Base-by-base conservation (phyloP, 202 grass and related monocot genomes). In the Cymbopogon flexuosus region DNA sequence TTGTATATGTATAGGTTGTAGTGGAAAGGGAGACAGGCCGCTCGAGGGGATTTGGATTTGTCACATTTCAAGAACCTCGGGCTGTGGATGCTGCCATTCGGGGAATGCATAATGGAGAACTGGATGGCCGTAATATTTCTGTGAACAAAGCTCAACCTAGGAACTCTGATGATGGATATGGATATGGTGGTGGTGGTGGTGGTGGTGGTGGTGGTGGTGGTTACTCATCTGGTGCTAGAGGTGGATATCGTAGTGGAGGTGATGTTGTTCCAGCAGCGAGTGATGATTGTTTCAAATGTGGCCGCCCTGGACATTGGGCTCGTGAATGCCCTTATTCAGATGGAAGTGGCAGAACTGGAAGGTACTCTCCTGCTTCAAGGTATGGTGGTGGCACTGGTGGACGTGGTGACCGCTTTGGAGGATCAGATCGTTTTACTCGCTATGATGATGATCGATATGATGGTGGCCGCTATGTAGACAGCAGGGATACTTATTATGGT, bases 251-350 rank as follows among this genome's bases (percentile, higher is more conserved):
- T 0, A 72, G 79, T 70, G 79, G 74, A 75, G 62, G 40, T 75
- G 88, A 83, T 36, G 40, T 10, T 10, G 83, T 79, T 70, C 68
- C 83, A 1, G 30, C 83, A 46, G 88, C 79, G 2, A 84, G 73
- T 72, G 89, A 94, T 66, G 95, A 98, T 60, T 99, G 96, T 87
- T 99, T 95, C 47, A 99, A 96, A 77, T 99, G 96, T 88, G 96
- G 96, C 51, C 90, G 89, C 7, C 8, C 85, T 72, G 96, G 96
- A 62, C 96, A 99, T 34, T 99, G 96, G 96, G 96, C 96, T 70
- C 96, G 96, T 86, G 96, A 99, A 62, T 99, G 96, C 14, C 92
- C 88, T 54, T 87, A 91, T 57, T 78, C 92, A 47, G 79, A 84
- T 49, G 88, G 84, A 61, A 81, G 84, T 60, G 84, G 86, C 23